These are phyloP conservation scores for Debaryomyces hansenii DNA, from an alignment of 805 yeast species.

Conservation along the genomic window DNA sequence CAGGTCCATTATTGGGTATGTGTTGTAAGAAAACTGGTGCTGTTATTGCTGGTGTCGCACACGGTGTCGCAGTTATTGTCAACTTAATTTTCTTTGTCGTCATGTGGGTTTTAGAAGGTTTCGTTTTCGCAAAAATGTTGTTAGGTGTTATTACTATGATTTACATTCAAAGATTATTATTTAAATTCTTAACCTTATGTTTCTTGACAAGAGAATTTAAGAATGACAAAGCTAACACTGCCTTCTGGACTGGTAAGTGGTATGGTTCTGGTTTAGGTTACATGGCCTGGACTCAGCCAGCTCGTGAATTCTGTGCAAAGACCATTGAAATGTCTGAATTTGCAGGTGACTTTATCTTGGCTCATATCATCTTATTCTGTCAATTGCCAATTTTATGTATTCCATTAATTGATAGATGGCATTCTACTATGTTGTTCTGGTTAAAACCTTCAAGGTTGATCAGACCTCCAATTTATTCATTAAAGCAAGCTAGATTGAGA, in stretches of 20 bases:
- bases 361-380: conserved; percentile 82
- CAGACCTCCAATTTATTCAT: conserved; percentile 95
- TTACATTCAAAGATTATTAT: conserved; percentile 82
- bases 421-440: conserved; percentile 98
- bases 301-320: conserved; percentile 94
- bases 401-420: conserved; percentile 95
- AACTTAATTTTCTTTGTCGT: conserved; percentile 88
- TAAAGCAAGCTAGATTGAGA: conserved; percentile 94
- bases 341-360: conserved; percentile 93
- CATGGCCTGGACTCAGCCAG: conserved; percentile 93
- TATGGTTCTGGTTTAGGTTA: conserved; percentile 90
- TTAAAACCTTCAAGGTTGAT: conserved; percentile 94
- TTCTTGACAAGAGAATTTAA: conserved; percentile 93
- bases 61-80: conserved; percentile 87
- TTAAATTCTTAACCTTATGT: conserved; percentile 77
- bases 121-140: conserved; percentile 83
- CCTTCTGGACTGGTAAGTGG: conserved; percentile 99
- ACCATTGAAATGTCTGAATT: conserved; percentile 91
- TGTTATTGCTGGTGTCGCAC: conserved; percentile 93
- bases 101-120: conserved; percentile 96
- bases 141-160: conserved; percentile 83
- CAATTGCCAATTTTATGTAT: conserved; percentile 85
- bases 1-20: conserved; percentile 91
- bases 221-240: conserved; percentile 92
- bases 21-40: conserved; percentile 98